Conservation (phyloP, 2,329 filamentous ascomycete genomes). For the Mycosphaerella sp. region DNA sequence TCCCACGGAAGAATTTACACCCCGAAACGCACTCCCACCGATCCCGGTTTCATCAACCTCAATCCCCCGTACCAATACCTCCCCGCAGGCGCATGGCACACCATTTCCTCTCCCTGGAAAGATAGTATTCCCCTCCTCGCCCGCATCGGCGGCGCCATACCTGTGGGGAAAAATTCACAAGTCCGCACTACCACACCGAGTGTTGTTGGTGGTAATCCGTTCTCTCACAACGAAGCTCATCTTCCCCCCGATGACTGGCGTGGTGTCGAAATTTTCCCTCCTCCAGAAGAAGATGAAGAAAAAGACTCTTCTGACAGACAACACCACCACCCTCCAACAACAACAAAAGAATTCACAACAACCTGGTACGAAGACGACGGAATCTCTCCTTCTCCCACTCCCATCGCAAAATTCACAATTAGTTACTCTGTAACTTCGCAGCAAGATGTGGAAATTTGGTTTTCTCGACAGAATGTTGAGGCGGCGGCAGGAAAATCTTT, state of each 20-base stretch:
- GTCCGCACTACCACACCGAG: slow-evolving; percentile 39
- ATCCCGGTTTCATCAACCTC: slow-evolving; percentile 56
- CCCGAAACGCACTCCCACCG: slow-evolving; percentile 41
- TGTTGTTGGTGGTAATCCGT: slow-evolving; percentile 37
- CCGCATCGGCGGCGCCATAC: slow-evolving; percentile 49
- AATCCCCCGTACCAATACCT: slow-evolving; percentile 56
- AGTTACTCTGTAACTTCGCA: slow-evolving; percentile 41
- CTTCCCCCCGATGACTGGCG: slow-evolving; percentile 50
- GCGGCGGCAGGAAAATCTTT: too few relatives aligned
- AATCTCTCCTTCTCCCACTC: slow-evolving; percentile 39
- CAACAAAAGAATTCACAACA: too few relatives aligned
- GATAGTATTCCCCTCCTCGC: slow-evolving; percentile 52
- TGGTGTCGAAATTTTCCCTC: slow-evolving; percentile 53
- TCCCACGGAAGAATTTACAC: slow-evolving; percentile 55
- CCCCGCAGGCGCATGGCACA: slow-evolving; percentile 49
- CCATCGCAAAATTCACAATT: slow-evolving; percentile 41
- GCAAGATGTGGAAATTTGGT: slow-evolving; percentile 40
- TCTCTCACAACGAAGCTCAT: slow-evolving; percentile 37
- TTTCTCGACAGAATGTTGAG: too few relatives aligned
- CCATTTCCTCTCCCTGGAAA: slow-evolving; percentile 47
- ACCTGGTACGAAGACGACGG: slow-evolving; percentile 54
- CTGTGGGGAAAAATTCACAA: slow-evolving; percentile 47
- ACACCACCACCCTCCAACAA: too few relatives aligned
- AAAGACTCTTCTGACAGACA: too few relatives aligned
- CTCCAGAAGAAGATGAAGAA: slow-evolving; percentile 31